Base-by-base conservation (phyloP, 2,329 filamentous ascomycete genomes). In the Paramyrothecium sp. region DNA sequence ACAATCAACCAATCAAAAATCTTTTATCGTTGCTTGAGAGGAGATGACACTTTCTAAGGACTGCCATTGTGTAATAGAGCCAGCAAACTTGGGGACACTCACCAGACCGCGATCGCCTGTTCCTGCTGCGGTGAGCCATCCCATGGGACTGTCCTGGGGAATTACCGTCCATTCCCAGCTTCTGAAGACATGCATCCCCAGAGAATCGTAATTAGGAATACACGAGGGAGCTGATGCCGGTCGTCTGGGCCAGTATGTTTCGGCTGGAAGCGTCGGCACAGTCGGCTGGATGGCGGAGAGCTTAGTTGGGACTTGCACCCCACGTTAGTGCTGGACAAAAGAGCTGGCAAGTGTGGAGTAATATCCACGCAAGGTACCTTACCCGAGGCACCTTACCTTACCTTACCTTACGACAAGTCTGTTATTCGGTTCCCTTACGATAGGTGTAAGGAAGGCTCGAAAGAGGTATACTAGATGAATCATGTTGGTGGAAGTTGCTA, bases 41-140 rank as follows among this genome's bases (percentile, higher is more conserved):
- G 10, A 4, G 26, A 10, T 30, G 10, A 30, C 4, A 30, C 10
- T 5, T 30, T 30, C 5, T 4, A 30, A 5, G 10, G 26, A 10
- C 26, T 30, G 26, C 10, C 26, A 10, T 30, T 30, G 26, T 10
- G 10, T 30, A 30, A 30, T 10, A 4, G 26, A 30, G 10, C 10
- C 26, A 4, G 26, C 10, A 30, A 30, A 30, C 26, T 30, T 4
- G 10, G 10, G 26, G 26, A 30, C 41, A 33, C 55, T 56, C 48
- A 56, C 55, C 55, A 16, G 48, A 33, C 20, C 55, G 50, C 23
- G 55, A 56, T 20, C 55, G 49, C 55, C 17, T 53, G 13, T 23
- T 56, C 50, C 52, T 56, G 41, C 5, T 44, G 38, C 38, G 38
- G 13, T 44, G 38, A 12, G 7, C 13, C 13, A 16, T 19, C 38